Base-by-base conservation (phyloP, 768 basidiomycete species). In the Boletellus emodensis region DNA sequence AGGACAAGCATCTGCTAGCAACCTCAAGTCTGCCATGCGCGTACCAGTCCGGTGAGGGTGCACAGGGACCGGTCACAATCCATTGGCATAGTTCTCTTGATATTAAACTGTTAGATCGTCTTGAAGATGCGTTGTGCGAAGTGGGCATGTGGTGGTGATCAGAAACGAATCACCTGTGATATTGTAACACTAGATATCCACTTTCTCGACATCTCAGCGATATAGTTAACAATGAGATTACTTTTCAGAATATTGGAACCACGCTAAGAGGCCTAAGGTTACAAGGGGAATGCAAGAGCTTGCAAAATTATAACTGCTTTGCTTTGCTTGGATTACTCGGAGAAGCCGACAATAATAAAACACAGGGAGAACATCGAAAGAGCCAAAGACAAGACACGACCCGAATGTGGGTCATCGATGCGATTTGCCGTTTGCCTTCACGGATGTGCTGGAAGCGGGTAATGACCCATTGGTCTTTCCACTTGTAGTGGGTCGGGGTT, bases 361-460 rank as follows among this genome's bases (percentile, higher is more conserved):
- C 40, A 46, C 48, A 30, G 49, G 55, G 52, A 40, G 38, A 57
- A 51, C 9, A 60, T 48, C 58, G 50, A 60, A 54, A 54, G 53
- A 57, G 51, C 51, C 53, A 62, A 61, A 57, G 54, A 61, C 60
- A 56, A 41, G 37, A 40, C 17, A 34, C 12, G 39, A 45, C 46
- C 28, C 40, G 45, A 49, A 34, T 36, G 36, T 55, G 44, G 55
- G 63, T 81, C 72, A 84, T 62, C 84, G 79, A 62, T 76, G 71
- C 18, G 77, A 71, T 66, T 85, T 86, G 58, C 82, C 83, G 52
- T 83, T 85, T 24, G 79, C 70, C 65, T 80, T 78, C 57, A 66
- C 55, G 48, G 80, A 70, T 15, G 72, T 59, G 44, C 66, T 72
- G 38, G 79, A 71, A 41, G 72, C 61, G 46, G 79, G 68, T 49